A percentile compares a stretch with the other conserved stretches of the same genome.
phyloP scores from a whole-genome alignment of 306 rosid species.

The Vigna radiata region DNA sequence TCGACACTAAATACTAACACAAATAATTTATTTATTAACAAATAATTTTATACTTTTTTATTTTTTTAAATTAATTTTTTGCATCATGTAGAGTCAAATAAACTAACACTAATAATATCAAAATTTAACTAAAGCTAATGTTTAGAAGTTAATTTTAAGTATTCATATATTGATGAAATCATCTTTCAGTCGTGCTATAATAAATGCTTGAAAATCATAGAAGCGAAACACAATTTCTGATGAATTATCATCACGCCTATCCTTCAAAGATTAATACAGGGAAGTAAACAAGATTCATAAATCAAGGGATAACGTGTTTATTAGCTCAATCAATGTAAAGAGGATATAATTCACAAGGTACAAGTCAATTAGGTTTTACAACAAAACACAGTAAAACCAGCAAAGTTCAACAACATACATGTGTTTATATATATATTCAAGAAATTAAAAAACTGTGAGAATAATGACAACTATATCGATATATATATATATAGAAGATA shows the following conservation, averaged over 20 bases:
- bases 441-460: no score
- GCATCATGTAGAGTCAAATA: no score
- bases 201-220: background rate
- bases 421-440: background rate
- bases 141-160: no score
- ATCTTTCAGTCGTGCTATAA: background rate
- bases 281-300: background rate
- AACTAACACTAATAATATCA: no score
- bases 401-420: background rate
- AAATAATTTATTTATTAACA: no score
- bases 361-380: slow-evolving; percentile 29
- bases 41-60: no score
- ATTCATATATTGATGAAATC: no score
- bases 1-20: no score
- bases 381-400: slow-evolving; percentile 16
- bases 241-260: background rate
- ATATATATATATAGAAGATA: no score
- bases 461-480: no score
- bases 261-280: background rate
- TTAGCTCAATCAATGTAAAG: background rate
- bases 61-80: no score
- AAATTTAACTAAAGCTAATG: no score
- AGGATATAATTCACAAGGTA: slow-evolving; percentile 4
- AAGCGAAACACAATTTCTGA: background rate
- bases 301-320: slow-evolving; percentile 4